These are phyloP conservation scores for Neospermospora avenae DNA, from an alignment of 2,329 filamentous ascomycete species.

Conservation along the genomic window DNA sequence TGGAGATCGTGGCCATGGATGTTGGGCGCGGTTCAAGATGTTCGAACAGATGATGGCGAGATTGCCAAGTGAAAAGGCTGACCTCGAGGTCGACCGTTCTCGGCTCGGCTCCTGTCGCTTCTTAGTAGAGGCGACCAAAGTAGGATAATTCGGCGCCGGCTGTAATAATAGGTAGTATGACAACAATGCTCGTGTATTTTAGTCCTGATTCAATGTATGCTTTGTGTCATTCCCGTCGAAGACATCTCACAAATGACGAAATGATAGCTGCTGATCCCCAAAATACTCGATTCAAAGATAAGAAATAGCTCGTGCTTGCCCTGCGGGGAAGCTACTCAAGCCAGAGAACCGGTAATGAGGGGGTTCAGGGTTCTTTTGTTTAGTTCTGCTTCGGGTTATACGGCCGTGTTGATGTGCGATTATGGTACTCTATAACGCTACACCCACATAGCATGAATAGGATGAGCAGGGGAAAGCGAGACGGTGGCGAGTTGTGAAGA, in stretches of 20 bases:
- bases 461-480: background rate
- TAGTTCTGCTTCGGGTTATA: background rate
- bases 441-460: background rate
- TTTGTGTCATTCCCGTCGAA: too few relatives aligned
- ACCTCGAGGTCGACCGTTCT: constrained; percentile 5
- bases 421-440: too few relatives aligned
- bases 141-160: too few relatives aligned
- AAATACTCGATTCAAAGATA: background rate
- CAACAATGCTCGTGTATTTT: too few relatives aligned
- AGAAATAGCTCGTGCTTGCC: background rate
- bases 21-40: background rate
- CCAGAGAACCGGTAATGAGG: background rate
- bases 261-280: background rate
- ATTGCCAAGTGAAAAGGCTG: constrained; percentile 3
- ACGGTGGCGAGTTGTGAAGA: background rate
- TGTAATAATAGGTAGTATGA: too few relatives aligned
- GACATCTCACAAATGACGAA: background rate
- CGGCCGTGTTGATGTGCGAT: background rate
- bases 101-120: background rate
- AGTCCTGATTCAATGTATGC: too few relatives aligned
- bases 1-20: background rate
- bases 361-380: background rate
- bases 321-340: background rate
- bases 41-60: background rate
- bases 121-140: too few relatives aligned